These are phyloP conservation scores for Persicaria tinctoria DNA, from an alignment of 148 eudicot genomes.

Conservation along the genomic window DNA sequence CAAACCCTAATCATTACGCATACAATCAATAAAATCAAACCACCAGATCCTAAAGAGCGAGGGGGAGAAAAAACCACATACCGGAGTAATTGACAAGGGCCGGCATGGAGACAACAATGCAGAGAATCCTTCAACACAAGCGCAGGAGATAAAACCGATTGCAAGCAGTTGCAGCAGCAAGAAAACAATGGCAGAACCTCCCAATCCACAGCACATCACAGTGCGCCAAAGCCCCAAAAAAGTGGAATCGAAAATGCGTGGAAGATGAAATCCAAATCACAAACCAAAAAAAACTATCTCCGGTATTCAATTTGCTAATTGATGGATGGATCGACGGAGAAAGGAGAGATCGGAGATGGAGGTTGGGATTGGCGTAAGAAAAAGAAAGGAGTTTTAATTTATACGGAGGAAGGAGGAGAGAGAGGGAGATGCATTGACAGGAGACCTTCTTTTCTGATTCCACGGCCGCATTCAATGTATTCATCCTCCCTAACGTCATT, in stretches of 20 bases:
- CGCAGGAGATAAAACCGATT: too few relatives aligned
- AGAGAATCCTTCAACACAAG: neutral
- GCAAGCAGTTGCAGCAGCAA: neutral
- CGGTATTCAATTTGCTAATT: too few relatives aligned
- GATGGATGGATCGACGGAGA: constrained; percentile 7
- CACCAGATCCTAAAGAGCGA: neutral
- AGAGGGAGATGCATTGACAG: constrained; percentile 21
- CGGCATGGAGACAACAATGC: constrained; percentile 43
- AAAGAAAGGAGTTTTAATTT: constrained; percentile 5
- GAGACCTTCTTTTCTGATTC: neutral
- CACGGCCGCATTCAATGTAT: constrained; percentile 29
- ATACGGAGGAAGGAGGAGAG: neutral
- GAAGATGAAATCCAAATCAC: too few relatives aligned
- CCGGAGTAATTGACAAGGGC: constrained; percentile 74
- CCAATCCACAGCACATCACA: constrained; percentile 21
- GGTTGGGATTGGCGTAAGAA: neutral
- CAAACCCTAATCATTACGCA: neutral
- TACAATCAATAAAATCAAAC: neutral
- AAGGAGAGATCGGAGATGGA: neutral
- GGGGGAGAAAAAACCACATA: constrained; percentile 22
- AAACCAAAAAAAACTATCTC: too few relatives aligned
- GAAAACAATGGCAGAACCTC: neutral
- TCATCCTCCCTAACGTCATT: constrained; percentile 20
- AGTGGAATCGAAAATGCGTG: too few relatives aligned
- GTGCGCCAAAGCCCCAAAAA: neutral